phyloP scores from a whole-genome alignment of 1,284 basidiomycete species.

The Moniliophthora roreri region DNA sequence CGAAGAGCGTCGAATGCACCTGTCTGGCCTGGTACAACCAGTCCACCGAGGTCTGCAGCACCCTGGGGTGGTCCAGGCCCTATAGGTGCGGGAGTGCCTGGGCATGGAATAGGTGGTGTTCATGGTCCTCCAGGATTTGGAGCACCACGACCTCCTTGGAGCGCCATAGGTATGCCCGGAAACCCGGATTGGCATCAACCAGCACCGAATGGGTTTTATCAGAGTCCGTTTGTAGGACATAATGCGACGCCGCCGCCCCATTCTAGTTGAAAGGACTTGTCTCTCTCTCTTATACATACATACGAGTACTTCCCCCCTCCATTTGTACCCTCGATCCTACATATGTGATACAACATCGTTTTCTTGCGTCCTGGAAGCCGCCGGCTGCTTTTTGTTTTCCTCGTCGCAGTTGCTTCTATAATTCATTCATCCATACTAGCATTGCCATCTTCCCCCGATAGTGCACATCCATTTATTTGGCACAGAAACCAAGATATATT shows the following conservation, averaged over 20 bases:
- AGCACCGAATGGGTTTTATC: slow-evolving; percentile 40
- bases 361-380: too few relatives aligned
- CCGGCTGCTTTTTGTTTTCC: neutral
- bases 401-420: neutral
- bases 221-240: slow-evolving; percentile 39
- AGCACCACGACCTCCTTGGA: slow-evolving; percentile 30
- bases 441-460: neutral
- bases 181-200: slow-evolving; percentile 48
- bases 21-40: slow-evolving; percentile 33
- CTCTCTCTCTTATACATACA: neutral
- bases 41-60: slow-evolving; percentile 36
- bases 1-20: slow-evolving; percentile 38
- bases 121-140: slow-evolving; percentile 24
- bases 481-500: neutral
- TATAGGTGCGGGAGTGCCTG: neutral
- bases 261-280: slow-evolving; percentile 30
- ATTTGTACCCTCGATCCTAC: neutral
- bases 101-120: neutral
- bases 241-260: slow-evolving; percentile 55
- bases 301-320: neutral
- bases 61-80: slow-evolving; percentile 45
- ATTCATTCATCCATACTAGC: neutral
- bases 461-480: neutral
- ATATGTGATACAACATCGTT: too few relatives aligned
- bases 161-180: slow-evolving; percentile 19